Evolutionary conservation across 208 protist species (phyloP), one percentile per base, ranked within the genome.

Genomic region (Leishmania gerbilli): DNA sequence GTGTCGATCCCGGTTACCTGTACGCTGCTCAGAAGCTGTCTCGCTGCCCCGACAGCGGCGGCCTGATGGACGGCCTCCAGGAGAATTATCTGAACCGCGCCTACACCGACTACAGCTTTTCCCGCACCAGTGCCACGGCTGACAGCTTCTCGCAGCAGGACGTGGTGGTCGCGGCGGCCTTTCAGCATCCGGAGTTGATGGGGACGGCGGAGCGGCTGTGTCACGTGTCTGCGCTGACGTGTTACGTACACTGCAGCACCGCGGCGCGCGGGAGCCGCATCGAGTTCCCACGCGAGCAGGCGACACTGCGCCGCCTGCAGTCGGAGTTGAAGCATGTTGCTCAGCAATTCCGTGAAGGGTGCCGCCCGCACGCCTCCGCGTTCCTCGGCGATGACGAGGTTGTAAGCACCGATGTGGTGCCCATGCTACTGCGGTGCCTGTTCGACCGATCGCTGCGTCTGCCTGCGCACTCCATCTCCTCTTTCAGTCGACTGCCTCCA

Each of bases 21-120:
- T 94, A 95, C 84, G 81, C 88, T 60, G 81, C 84, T 27, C 90
- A 88, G 42, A 64, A 82, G 77, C 85, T 96, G 0, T 49, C 19
- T 47, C 74, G 80, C 71, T 81, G 79, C 77, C 51, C 82, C 5
- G 79, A 88, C 81, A 82, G 71, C 64, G 80, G 77, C 15, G 65
- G 84, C 1, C 67, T 97, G 24, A 72, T 96, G n/a, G 91, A 96
- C 40, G 94, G 92, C 9, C 82, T 97, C 49, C 88, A 91, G 71
- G 92, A 96, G 74, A 90, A 91, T 81, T 97, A 96, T 79, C 77
- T 90, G n/a, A 71, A 85, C 47, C 88, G 84, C 0, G 74, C 84
- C 21, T 95, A 95, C 81, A 84, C 85, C 17, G 94, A 97, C 82
- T 95, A 95, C 89, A 87, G 83, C 45, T 89, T 96, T 13, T 31